These are phyloP conservation scores for Cyberlindnera maritima DNA, from an alignment of 805 yeast genomes.

Conservation along the genomic window DNA sequence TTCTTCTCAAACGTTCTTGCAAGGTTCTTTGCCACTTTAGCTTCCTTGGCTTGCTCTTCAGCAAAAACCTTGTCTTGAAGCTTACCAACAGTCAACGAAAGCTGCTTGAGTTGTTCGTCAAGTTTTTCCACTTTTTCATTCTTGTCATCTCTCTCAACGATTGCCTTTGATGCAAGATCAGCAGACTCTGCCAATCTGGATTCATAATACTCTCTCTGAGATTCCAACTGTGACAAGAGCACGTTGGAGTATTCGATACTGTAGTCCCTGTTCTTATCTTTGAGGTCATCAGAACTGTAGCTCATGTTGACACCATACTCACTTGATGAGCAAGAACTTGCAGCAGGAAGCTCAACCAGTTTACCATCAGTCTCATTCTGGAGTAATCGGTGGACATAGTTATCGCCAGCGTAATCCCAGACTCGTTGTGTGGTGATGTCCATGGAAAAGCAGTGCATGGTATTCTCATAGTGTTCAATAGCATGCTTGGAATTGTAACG, in stretches of 20 bases:
- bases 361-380: conserved; percentile 89
- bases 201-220: conserved; percentile 84
- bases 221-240: conserved; percentile 74
- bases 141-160: background rate
- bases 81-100: background rate
- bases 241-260: conserved; percentile 80
- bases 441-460: conserved; percentile 90
- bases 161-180: conserved; percentile 21
- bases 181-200: conserved; percentile 38
- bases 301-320: background rate
- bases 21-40: background rate
- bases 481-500: conserved; percentile 86
- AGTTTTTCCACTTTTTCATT: background rate
- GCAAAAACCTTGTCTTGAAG: background rate
- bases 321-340: conserved; percentile 8
- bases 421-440: conserved; percentile 80
- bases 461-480: conserved; percentile 69
- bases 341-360: conserved; percentile 60
- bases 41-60: conserved; percentile 19
- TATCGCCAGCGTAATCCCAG: conserved; percentile 93
- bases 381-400: conserved; percentile 80
- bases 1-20: conserved; percentile 29
- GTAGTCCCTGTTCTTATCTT: conserved; percentile 51
- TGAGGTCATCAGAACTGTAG: conserved; percentile 3
- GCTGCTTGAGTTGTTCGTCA: conserved; percentile 1